Base-by-base conservation (phyloP, 148 eudicot genomes). In the Fagopyrum homotropicum region DNA sequence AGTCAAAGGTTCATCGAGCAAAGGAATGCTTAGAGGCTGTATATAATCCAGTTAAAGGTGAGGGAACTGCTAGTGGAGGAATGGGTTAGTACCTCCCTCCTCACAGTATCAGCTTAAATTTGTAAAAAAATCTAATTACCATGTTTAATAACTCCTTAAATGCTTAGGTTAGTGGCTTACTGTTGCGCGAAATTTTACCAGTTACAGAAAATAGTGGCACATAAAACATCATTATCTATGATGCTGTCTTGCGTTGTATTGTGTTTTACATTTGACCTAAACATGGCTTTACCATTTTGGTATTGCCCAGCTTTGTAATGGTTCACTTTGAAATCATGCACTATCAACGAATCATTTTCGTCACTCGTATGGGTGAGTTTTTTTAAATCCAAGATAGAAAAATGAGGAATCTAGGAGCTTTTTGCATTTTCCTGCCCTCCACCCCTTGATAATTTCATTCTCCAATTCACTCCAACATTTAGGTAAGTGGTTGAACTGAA, bases 1-100 rank as follows among this genome's bases (percentile, higher is more conserved):
- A 92, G 76, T 92, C 97, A 0, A 92, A 92, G 81, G 95, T 92
- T 68, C 95, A 90, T 82, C 84, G 93, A 43, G 95, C 97, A 2
- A 92, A 92, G 80, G 97, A 92, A 78, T 86, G 97, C 74, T 78
- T 92, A 72, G 97, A 92, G 82, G 72, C 81, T 0, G 83, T 87
- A 4, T 83, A 92, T 79, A 84, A 81, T 75, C 46, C 44, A 4
- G 81, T 63, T 72, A 89, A 92, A 80, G 90, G 83, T 64, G 86
- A 79, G 64, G 85, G 82, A 45, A 15, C 89, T 43, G 70, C 82
- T 55, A 76, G 61, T 45, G 79, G 78, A 72, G 86, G 75, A 74
- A 40, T 22, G 71, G 71, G 71, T 66, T 66, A 66, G 71, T 40
- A 9, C 69, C 45, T 26, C 69, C 9, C 6, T 26, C 44, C 7